Evolutionary conservation across 257 asterid genomes (phyloP).

Genomic region (Perilla frutescens): DNA sequence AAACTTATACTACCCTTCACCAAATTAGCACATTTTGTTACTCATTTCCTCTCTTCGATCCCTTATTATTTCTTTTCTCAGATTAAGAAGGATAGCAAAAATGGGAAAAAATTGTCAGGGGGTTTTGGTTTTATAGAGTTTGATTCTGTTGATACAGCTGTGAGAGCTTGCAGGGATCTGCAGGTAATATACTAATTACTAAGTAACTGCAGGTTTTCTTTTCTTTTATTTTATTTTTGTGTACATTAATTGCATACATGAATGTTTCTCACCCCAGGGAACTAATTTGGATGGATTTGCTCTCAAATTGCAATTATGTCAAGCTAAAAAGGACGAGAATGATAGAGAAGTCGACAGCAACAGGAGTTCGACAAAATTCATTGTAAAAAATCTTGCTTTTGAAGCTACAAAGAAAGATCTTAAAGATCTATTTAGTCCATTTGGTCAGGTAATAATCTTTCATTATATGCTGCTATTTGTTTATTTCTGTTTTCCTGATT

Average conservation of each 20-base stretch:
- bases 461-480: too few species aligned
- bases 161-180: slow-evolving; percentile 65
- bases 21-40: slow-evolving; percentile 8
- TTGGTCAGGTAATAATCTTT: slow-evolving; percentile 68
- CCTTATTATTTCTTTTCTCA: slow-evolving; percentile 22
- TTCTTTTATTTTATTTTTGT: too few species aligned
- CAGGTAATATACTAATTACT: slow-evolving; percentile 50
- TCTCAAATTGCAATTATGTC: slow-evolving; percentile 77
- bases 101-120: slow-evolving; percentile 81
- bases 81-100: slow-evolving; percentile 89
- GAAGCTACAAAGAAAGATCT: slow-evolving; percentile 95
- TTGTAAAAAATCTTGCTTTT: slow-evolving; percentile 88
- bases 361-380: slow-evolving; percentile 80
- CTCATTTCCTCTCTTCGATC: background rate
- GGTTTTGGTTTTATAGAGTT: slow-evolving; percentile 93
- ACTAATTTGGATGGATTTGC: slow-evolving; percentile 93
- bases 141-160: slow-evolving; percentile 77
- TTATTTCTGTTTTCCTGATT: too few species aligned
- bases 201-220: too few species aligned
- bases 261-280: slow-evolving; percentile 49
- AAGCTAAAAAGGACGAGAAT: slow-evolving; percentile 63
- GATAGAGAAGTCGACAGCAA: slow-evolving; percentile 55
- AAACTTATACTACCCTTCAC: slow-evolving; percentile 13
- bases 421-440: slow-evolving; percentile 72
- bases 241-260: slow-evolving; percentile 17